Percentiles rank a stretch among this genome's conserved stretches.
phyloP scores from a whole-genome alignment of 2,329 filamentous ascomycete genomes.

The Fusarium sp. region DNA sequence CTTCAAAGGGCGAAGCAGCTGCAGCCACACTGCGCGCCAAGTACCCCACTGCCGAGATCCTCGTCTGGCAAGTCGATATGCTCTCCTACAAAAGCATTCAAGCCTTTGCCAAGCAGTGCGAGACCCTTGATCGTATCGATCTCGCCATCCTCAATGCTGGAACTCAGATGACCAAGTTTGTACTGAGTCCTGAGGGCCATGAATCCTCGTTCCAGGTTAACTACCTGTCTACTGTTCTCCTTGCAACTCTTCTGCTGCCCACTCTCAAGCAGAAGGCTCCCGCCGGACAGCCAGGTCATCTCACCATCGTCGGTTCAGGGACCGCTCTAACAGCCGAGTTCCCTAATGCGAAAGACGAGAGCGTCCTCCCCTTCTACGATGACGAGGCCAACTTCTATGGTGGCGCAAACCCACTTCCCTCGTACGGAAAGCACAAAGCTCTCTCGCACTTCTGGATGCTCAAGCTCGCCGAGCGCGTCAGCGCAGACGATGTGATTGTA shows the following conservation, averaged over 20 bases:
- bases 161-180: slow-evolving; percentile 44
- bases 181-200: slow-evolving; percentile 52
- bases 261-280: slow-evolving; percentile 49
- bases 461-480: slow-evolving; percentile 56
- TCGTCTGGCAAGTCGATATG: slow-evolving; percentile 67
- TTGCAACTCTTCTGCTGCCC: slow-evolving; percentile 53
- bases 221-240: slow-evolving; percentile 54
- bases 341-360: slow-evolving; percentile 41
- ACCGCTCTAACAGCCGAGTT: slow-evolving; percentile 42
- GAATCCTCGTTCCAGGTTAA: slow-evolving; percentile 59
- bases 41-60: slow-evolving; percentile 54
- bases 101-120: slow-evolving; percentile 56
- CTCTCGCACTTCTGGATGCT: slow-evolving; percentile 54
- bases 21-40: slow-evolving; percentile 28
- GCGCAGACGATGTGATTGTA: slow-evolving; percentile 58
- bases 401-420: slow-evolving; percentile 14
- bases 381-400: slow-evolving; percentile 43
- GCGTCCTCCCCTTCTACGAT: slow-evolving; percentile 51
- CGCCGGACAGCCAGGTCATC: slow-evolving; percentile 37
- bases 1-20: slow-evolving; percentile 59
- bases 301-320: slow-evolving; percentile 53
- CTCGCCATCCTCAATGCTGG: slow-evolving; percentile 63
- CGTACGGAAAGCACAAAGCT: slow-evolving; percentile 51
- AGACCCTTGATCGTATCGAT: slow-evolving; percentile 57
- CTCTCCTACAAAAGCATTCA: slow-evolving; percentile 59